phyloP scores from a whole-genome alignment of 2,329 filamentous ascomycete genomes.

The Grosmannia huntii region DNA sequence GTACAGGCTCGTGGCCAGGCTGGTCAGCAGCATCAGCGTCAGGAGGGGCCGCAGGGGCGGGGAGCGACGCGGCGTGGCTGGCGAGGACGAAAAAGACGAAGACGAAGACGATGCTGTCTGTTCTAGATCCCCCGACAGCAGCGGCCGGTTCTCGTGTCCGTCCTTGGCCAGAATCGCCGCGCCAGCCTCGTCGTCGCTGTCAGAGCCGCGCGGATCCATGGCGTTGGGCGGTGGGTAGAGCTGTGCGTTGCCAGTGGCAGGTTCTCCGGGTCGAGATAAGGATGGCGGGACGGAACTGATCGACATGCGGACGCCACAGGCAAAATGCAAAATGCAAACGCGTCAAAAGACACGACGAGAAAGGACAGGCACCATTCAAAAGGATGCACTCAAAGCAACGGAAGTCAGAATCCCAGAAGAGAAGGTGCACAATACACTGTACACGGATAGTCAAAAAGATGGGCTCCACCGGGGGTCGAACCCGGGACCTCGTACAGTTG shows the following conservation, averaged over 20 bases:
- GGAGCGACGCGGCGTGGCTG: background rate
- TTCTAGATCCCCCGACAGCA: background rate
- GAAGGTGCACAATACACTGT: background rate
- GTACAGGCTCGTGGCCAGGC: slow-evolving; percentile 33
- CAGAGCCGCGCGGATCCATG: background rate
- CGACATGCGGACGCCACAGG: background rate
- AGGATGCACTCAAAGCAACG: background rate
- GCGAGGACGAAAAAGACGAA: background rate
- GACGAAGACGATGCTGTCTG: background rate
- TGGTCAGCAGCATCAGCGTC: slow-evolving; percentile 29
- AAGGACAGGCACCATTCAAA: background rate
- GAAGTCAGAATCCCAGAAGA: too few relatives aligned
- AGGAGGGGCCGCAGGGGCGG: slow-evolving; percentile 20
- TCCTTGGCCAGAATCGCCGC: background rate
- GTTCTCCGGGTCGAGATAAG: background rate
- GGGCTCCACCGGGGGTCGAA: slow-evolving; percentile 14
- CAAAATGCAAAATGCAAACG: background rate
- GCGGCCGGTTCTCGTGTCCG: background rate
- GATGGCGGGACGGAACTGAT: background rate
- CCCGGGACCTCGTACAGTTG: slow-evolving; percentile 14
- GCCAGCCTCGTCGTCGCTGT: background rate
- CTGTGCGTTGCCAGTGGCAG: background rate
- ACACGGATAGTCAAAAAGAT: background rate
- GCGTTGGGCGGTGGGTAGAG: background rate
- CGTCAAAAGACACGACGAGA: background rate